Percentiles rank a stretch among this genome's conserved stretches.
phyloP scores from a whole-genome alignment of 768 basidiomycete genomes.

The Podaxis pistillaris region DNA sequence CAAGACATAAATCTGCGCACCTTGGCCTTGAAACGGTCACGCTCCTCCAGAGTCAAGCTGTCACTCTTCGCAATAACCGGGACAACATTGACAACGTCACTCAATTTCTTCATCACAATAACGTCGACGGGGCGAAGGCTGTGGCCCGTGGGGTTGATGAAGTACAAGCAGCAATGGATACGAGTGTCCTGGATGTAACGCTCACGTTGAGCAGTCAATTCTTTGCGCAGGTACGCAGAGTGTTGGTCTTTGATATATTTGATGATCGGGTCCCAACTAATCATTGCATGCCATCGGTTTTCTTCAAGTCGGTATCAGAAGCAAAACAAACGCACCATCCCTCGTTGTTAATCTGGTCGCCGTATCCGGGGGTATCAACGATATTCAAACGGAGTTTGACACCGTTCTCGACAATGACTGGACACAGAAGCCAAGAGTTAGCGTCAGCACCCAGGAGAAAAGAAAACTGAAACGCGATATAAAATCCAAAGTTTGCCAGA shows the following conservation, averaged over 20 bases:
- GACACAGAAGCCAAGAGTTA: slow-evolving; percentile 5
- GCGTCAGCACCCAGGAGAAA: not conserved
- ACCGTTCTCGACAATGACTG: slow-evolving; percentile 95
- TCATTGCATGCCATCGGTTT: not conserved
- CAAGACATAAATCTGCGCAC: slow-evolving; percentile 35
- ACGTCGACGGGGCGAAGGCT: slow-evolving; percentile 95
- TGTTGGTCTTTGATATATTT: slow-evolving; percentile 99
- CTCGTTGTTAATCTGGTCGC: slow-evolving; percentile 99
- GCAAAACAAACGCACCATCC: slow-evolving; percentile 65
- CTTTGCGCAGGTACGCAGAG: slow-evolving; percentile 97
- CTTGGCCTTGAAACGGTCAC: slow-evolving; percentile 90
- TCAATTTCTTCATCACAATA: slow-evolving; percentile 98
- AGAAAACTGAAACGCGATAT: not conserved
- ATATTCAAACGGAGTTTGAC: slow-evolving; percentile 95
- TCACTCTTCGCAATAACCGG: slow-evolving; percentile 99
- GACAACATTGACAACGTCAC: slow-evolving; percentile 98
- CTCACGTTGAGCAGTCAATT: slow-evolving; percentile 98
- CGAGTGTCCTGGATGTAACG: slow-evolving; percentile 98
- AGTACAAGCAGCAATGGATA: slow-evolving; percentile 97
- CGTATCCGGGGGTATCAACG: slow-evolving; percentile 97
- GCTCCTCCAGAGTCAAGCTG: slow-evolving; percentile 89
- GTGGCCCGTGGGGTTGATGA: slow-evolving; percentile 99
- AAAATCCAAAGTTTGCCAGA: not conserved
- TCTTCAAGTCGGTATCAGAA: slow-evolving; percentile 13
- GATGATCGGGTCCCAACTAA: slow-evolving; percentile 98